Evolutionary conservation across 2,329 filamentous ascomycete species (phyloP).

Genomic region (Verticillium longisporum): DNA sequence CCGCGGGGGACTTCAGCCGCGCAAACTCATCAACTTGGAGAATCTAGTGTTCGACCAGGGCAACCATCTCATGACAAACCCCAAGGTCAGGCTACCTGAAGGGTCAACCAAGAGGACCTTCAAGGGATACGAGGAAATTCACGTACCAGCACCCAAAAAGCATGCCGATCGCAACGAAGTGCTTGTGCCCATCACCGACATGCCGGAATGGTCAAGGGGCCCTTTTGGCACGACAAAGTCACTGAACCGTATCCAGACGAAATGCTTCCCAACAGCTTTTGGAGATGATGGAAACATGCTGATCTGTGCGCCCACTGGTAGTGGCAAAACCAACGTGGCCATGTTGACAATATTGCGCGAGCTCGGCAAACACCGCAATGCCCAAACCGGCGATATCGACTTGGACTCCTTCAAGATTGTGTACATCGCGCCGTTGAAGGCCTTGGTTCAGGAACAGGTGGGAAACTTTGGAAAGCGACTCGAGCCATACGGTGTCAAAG

Average conservation of each 20-base stretch:
- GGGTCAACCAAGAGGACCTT: constrained; percentile 93
- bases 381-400: constrained; percentile 86
- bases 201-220: constrained; percentile 85
- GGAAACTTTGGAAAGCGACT: constrained; percentile 93
- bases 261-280: constrained; percentile 86
- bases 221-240: constrained; percentile 84
- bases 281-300: constrained; percentile 95
- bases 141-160: constrained; percentile 88
- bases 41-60: constrained; percentile 97
- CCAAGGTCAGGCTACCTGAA: constrained; percentile 86
- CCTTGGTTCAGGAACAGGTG: constrained; percentile 94
- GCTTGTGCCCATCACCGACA: constrained; percentile 75
- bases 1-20: constrained; percentile 77
- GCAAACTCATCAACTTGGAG: constrained; percentile 84
- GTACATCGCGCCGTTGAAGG: constrained; percentile 93
- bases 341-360: constrained; percentile 96
- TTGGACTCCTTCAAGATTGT: constrained; percentile 97
- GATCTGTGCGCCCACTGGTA: constrained; percentile 93
- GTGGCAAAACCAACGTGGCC: constrained; percentile 96
- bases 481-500: constrained; percentile 83
- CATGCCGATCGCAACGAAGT: constrained; percentile 73
- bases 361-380: constrained; percentile 89
- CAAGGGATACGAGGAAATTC: constrained; percentile 98
- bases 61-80: constrained; percentile 99
- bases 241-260: constrained; percentile 92